Conservation (phyloP, 495 filamentous ascomycete species). For the Astrothelium subdiscretum region DNA sequence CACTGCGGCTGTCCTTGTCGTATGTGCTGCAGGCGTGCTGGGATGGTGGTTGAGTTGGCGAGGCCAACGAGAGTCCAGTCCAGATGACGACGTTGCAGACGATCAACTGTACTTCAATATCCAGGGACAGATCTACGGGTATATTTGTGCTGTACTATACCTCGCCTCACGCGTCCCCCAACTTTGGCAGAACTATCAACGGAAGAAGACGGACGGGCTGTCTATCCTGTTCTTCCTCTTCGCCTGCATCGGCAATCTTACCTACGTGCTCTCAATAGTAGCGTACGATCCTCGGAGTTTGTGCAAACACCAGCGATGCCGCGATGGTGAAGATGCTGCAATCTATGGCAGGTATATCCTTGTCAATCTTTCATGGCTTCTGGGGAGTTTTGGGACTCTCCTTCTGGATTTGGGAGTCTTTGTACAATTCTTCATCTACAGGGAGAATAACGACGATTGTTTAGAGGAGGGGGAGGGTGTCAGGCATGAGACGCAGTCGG, state of each 20-base stretch:
- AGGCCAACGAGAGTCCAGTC: constrained; percentile 12
- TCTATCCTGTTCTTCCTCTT: constrained; percentile 93
- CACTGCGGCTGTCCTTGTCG: constrained; percentile 55
- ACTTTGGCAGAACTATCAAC: constrained; percentile 74
- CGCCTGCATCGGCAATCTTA: constrained; percentile 86
- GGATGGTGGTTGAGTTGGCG: constrained; percentile 70
- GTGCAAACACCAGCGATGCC: constrained; percentile 17
- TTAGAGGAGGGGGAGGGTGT: constrained; percentile 5
- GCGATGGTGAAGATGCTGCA: constrained; percentile 39
- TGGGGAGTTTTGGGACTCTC: constrained; percentile 81
- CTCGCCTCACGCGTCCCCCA: constrained; percentile 82
- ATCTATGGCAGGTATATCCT: constrained; percentile 70
- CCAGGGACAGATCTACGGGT: constrained; percentile 46
- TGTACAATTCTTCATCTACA: constrained; percentile 82
- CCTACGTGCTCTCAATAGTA: constrained; percentile 84
- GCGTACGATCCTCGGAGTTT: constrained; percentile 59
- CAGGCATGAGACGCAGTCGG: background rate
- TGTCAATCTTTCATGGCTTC: constrained; percentile 79
- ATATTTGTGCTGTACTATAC: constrained; percentile 58
- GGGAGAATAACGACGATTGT: constrained; percentile 28
- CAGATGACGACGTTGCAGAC: constrained; percentile 19
- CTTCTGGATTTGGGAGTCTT: constrained; percentile 77
- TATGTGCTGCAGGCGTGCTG: constrained; percentile 66
- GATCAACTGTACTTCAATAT: constrained; percentile 48
- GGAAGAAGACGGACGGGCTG: constrained; percentile 84